phyloP scores from a whole-genome alignment of 148 eudicot genomes.

The Dysphania ambrosioides region DNA sequence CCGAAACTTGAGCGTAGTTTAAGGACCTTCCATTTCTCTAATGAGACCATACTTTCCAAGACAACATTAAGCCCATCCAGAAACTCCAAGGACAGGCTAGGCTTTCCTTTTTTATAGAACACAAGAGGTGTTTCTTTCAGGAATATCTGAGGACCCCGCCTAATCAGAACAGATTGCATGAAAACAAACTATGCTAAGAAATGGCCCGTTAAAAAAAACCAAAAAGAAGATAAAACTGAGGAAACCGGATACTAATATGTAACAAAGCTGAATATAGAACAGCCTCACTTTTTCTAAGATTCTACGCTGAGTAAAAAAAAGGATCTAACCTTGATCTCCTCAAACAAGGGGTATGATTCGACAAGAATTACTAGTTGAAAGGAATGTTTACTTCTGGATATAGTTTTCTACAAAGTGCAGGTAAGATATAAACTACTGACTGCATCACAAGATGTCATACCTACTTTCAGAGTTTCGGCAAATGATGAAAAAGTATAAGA shows the following conservation, averaged over 20 bases:
- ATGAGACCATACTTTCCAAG: conserved; percentile 64
- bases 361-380: background rate
- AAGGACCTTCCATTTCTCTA: conserved; percentile 59
- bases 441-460: background rate
- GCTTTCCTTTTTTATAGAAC: conserved; percentile 59
- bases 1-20: conserved; percentile 70
- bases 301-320: background rate
- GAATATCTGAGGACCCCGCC: conserved; percentile 94
- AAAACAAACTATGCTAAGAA: background rate
- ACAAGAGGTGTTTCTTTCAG: conserved; percentile 87
- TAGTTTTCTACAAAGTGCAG: background rate
- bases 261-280: background rate
- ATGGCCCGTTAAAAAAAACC: background rate
- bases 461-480: background rate
- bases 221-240: background rate
- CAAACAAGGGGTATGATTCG: background rate
- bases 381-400: background rate
- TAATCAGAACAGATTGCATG: conserved; percentile 19
- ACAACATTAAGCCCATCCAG: conserved; percentile 65
- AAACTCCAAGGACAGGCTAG: conserved; percentile 67
- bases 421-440: background rate
- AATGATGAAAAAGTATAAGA: too few species aligned
- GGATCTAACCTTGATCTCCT: background rate
- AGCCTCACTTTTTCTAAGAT: background rate
- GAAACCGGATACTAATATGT: background rate